Evolutionary conservation across 1,284 basidiomycete genomes (phyloP), one percentile per base, ranked within the genome.

Genomic region (Trichosporon asahii): DNA sequence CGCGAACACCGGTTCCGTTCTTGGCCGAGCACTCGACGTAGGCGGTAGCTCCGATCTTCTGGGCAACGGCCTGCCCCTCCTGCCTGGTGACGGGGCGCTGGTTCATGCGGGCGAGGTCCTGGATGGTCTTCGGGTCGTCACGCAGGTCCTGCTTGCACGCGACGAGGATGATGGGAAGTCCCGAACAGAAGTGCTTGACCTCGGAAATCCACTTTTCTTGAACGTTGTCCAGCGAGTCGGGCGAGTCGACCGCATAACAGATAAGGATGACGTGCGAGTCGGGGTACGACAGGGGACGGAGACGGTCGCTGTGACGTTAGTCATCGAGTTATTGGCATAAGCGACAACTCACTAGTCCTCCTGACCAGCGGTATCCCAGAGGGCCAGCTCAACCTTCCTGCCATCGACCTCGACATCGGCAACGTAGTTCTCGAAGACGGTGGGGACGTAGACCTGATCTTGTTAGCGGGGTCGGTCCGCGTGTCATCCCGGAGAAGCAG

Each of bases 151-250:
- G 94, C 88, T 96, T 96, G 87, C 92, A 95, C 7, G 92, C 94
- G 73, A 96, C 92, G 68, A 96, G 90, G 80, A 95, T 90, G 85
- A 94, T 90, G 68, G 94, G 94, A 55, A 94, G 85, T 71, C 90
- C 90, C 64, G 90, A 87, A 83, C 94, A 95, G 86, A 95, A 96
- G 84, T 96, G 94, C 85, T 92, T 89, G 64, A 96, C 94, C 82
- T 96, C 94, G 15, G 93, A 92, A 78, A 94, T 92, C 94, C 94
- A 96, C 92, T 95, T 96, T 85, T 95, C 94, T 85, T 95, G 92
- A 40, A 96, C 93, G 86, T 96, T 96, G 85, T 95, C 94, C 73
- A 96, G 86, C 66, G 92, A 94, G 82, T 94, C 92, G 40, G 94
- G 94, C 68, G 90, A 93, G 86, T 96, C 94, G 74, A 95, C 89